Base-by-base conservation (phyloP, 257 asterid species). In the Solanum pimpinellifolium region DNA sequence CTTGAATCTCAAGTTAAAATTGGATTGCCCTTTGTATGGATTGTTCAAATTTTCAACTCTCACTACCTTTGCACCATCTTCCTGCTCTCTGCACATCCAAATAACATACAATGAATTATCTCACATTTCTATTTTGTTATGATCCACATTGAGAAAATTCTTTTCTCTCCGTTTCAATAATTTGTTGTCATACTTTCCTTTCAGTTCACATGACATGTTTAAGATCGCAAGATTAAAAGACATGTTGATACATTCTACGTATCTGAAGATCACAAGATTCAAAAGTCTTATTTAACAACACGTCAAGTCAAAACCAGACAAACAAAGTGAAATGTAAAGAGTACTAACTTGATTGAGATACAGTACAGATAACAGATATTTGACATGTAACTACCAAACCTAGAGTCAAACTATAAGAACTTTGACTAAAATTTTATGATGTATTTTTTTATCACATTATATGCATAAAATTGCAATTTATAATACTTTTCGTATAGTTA, bases 21-120 rank as follows among this genome's bases (percentile, higher is more conserved):
- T 87, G 7, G 91, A 47, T 49, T 90, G 92, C 3, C 47, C 86
- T 27, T 73, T 72, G 90, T 96, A 96, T 2, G 99, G 99, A 86
- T 96, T 96, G 25, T 88, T 89, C 47, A 96, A 86, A 83, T 96
- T 94, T 82, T 94, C 92, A 4, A 96, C 98, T 89, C 94, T 92
- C 88, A 91, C 47, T 27, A 96, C 98, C 92, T 89, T 93, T 8
- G 92, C 98, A 27, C 98, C 98, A 18, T 95, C 99, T 84, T 93
- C 98, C 69, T 93, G 74, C 78, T 96, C 94, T 41, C 94, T 93
- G 90, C 16, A 81, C 14, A 88, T 11, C 84, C 69, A 56, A 84
- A 23, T 85, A 69, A 73, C 12, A 13, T 25, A n/a, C 39, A 77
- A 15, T 27, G 15, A 46, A 46, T 78, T 46, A 0, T 46, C 4